Base-by-base conservation (phyloP, 306 rosid species). In the Adenanthera pavonina region DNA sequence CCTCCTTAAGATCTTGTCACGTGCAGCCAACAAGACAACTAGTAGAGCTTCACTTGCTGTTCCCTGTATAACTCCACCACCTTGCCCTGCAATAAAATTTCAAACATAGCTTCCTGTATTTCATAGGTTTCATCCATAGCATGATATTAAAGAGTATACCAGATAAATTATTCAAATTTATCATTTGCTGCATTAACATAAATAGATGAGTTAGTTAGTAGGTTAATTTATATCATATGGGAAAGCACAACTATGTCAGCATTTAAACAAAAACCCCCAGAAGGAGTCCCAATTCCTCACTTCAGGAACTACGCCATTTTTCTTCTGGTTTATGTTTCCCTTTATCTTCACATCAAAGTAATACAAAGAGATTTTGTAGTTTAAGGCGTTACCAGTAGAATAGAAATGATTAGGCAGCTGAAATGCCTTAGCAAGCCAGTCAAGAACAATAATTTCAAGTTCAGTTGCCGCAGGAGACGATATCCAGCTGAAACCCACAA, bases 381-480 rank as follows among this genome's bases (percentile, higher is more conserved):
- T 13, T 4, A 75, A 25, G 53, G 62, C 54, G 79, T 41, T 85
- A 95, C 99, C 99, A 34, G 90, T 81, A 65, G 96, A 90, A 89
- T 79, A 86, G 84, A 95, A 95, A 46, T 88, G 87, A 61, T 84
- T 70, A 2, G 98, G 89, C 46, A 95, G 86, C 38, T 87, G 76
- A 19, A 95, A 85, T 60, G 92, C 85, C 85, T 93, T 93, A 35
- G 94, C 98, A 61, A 95, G 92, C 99, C 99, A 95, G 79, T 95
- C 98, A 17, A 95, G 87, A 70, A 95, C 98, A 34, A 92, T 89
- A 16, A 80, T 86, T 84, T 95, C 99, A 17, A 95, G 99, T 82
- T 95, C 99, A 74, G 99, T 95, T 41, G 98, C 99, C 35, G 99
- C 99, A 41, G 99, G 99, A 82, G 99, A 95, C 81, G 91, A 81